Percentiles rank a stretch among this genome's conserved stretches.
These are phyloP conservation scores for Colletotrichum tanaceti DNA, from an alignment of 2,329 filamentous ascomycete genomes.

Conservation along the genomic window DNA sequence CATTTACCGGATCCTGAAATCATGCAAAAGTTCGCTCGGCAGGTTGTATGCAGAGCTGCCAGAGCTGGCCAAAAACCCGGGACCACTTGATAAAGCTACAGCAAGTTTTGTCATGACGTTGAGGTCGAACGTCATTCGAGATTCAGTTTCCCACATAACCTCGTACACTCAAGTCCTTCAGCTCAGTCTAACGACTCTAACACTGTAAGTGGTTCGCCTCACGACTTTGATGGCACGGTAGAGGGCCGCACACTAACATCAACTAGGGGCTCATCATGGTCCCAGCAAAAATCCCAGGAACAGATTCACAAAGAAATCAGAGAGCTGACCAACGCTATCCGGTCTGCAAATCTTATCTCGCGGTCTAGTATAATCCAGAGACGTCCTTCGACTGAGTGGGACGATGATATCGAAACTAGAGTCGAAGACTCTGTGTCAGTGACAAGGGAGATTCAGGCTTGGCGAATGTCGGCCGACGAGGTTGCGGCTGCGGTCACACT, in stretches of 20 bases:
- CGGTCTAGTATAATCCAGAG: neutral
- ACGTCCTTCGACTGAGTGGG: constrained; percentile 27
- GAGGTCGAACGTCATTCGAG: constrained; percentile 43
- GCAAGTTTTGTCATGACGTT: constrained; percentile 42
- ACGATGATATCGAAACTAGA: constrained; percentile 35
- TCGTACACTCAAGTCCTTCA: constrained; percentile 46
- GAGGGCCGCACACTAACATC: neutral
- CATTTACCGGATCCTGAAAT: constrained; percentile 44
- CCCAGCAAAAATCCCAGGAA: constrained; percentile 45
- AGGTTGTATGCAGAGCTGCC: constrained; percentile 43
- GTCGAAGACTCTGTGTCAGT: constrained; percentile 32
- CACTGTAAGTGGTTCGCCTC: constrained; percentile 38
- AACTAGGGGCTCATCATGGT: constrained; percentile 41
- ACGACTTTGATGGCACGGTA: too few relatives aligned
- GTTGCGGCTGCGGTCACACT: constrained; percentile 45
- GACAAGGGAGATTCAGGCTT: constrained; percentile 44
- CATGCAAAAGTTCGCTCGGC: constrained; percentile 42
- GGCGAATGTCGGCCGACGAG: constrained; percentile 46
- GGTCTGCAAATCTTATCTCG: constrained; percentile 40
- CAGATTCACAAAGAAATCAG: constrained; percentile 45
- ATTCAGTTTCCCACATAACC: constrained; percentile 43
- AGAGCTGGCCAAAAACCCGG: constrained; percentile 40
- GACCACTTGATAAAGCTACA: constrained; percentile 40
- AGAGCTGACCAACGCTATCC: constrained; percentile 44
- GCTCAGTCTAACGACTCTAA: constrained; percentile 46